phyloP scores from a whole-genome alignment of 192 early-diverging fungal genomes.

The Gaertneriomyces semiglobifer region DNA sequence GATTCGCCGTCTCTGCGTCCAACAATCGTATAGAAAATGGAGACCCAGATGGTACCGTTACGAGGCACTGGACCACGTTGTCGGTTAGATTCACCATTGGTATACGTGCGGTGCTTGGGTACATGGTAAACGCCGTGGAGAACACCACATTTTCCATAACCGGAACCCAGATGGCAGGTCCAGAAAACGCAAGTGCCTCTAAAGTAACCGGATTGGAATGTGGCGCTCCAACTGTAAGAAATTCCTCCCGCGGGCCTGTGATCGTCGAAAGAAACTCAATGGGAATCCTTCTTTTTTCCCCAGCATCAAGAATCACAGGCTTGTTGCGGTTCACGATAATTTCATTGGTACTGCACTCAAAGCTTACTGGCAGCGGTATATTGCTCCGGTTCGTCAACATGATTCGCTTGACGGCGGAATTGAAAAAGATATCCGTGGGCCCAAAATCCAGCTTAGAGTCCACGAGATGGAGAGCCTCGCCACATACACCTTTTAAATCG shows the following conservation, averaged over 20 bases:
- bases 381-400: constrained; percentile 35
- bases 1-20: constrained; percentile 34
- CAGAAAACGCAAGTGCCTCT: constrained; percentile 37
- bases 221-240: constrained; percentile 37
- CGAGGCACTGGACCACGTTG: constrained; percentile 20
- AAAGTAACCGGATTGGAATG: constrained; percentile 27
- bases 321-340: constrained; percentile 38
- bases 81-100: constrained; percentile 45
- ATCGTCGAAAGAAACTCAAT: constrained; percentile 40
- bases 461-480: constrained; percentile 33
- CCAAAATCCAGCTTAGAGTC: constrained; percentile 54
- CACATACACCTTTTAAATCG: constrained; percentile 19
- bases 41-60: constrained; percentile 31
- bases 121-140: constrained; percentile 23
- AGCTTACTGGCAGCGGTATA: constrained; percentile 31
- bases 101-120: constrained; percentile 25
- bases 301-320: constrained; percentile 37
- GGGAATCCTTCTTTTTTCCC: constrained; percentile 31
- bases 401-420: constrained; percentile 31
- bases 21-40: constrained; percentile 42
- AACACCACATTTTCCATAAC: constrained; percentile 47
- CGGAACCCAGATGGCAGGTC: constrained; percentile 43
- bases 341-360: constrained; percentile 40
- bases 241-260: constrained; percentile 44
- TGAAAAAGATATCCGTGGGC: constrained; percentile 52